Percentiles rank a stretch among this genome's conserved stretches.
phyloP scores from a whole-genome alignment of 1,284 basidiomycete genomes.

The Ceratobasidium sp. region DNA sequence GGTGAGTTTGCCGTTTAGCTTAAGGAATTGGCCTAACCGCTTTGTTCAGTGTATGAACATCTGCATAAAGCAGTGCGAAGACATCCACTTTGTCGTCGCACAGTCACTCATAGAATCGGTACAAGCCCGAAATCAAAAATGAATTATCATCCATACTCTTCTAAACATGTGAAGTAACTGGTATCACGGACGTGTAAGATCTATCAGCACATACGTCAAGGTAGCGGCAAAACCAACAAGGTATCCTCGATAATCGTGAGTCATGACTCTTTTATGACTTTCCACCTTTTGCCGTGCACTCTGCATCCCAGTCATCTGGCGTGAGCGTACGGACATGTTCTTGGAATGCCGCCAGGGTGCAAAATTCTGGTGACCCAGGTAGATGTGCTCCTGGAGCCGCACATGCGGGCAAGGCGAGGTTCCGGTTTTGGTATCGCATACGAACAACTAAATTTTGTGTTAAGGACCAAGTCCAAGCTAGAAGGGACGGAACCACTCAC shows the following conservation, averaged over 20 bases:
- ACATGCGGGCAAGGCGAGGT: conserved; percentile 75
- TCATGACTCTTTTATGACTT: not conserved
- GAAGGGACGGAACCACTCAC: not conserved
- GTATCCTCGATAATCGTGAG: not conserved
- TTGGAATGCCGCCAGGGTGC: conserved; percentile 76
- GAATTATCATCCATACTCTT: conserved; percentile 49
- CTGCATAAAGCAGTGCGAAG: conserved; percentile 75
- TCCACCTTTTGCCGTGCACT: conserved; percentile 60
- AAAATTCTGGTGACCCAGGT: conserved; percentile 79
- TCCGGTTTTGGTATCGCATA: conserved; percentile 81
- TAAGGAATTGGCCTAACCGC: not conserved
- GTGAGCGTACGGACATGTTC: conserved; percentile 72
- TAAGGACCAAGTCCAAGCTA: conserved; percentile 3
- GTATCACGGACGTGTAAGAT: not conserved
- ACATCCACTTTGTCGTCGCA: conserved; percentile 79
- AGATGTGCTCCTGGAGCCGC: conserved; percentile 76
- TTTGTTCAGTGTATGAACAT: conserved; percentile 69
- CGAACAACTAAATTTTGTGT: conserved; percentile 67
- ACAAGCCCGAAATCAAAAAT: conserved; percentile 37
- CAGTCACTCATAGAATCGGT: conserved; percentile 68
- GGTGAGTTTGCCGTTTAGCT: conserved; percentile 59
- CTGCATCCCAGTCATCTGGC: conserved; percentile 71
- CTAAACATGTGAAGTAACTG: not conserved
- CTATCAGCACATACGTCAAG: not conserved
- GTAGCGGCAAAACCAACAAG: not conserved